phyloP scores from a whole-genome alignment of 345 rosid species.

The Citrus australasica region DNA sequence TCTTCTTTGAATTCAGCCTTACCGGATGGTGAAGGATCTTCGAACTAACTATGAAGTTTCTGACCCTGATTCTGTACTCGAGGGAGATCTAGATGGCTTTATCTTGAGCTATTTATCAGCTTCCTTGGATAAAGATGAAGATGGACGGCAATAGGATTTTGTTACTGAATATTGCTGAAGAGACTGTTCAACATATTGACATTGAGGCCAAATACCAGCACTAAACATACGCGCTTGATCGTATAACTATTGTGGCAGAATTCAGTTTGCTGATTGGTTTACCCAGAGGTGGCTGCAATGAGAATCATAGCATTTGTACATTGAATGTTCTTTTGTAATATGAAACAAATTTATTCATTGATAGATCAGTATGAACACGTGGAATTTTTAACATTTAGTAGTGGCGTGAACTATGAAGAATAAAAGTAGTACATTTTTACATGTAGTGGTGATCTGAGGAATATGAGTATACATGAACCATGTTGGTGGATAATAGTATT shows the following conservation, averaged over 20 bases:
- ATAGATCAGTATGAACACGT: too few relatives aligned
- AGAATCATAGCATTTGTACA: not conserved
- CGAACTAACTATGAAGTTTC: conserved; percentile 87
- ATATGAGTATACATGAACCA: too few relatives aligned
- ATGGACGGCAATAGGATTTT: conserved; percentile 6
- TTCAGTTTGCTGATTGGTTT: not conserved
- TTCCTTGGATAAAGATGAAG: conserved; percentile 57
- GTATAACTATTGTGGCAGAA: not conserved
- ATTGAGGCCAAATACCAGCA: not conserved
- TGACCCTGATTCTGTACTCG: conserved; percentile 86
- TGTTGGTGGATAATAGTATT: too few relatives aligned
- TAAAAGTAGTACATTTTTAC: too few relatives aligned
- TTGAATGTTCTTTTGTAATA: not conserved
- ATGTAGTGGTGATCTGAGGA: too few relatives aligned
- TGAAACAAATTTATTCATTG: not conserved
- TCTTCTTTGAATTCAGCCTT: conserved; percentile 51
- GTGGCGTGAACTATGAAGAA: too few relatives aligned
- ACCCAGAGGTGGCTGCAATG: not conserved
- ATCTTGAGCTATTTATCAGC: conserved; percentile 78
- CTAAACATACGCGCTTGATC: not conserved
- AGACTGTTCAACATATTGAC: not conserved
- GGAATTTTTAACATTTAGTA: too few relatives aligned
- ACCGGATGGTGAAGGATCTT: conserved; percentile 92
- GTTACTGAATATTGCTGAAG: conserved; percentile 20
- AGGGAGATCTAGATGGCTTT: conserved; percentile 85